Conservation (phyloP, 768 basidiomycete genomes). For the Panaeolus papilionaceus region DNA sequence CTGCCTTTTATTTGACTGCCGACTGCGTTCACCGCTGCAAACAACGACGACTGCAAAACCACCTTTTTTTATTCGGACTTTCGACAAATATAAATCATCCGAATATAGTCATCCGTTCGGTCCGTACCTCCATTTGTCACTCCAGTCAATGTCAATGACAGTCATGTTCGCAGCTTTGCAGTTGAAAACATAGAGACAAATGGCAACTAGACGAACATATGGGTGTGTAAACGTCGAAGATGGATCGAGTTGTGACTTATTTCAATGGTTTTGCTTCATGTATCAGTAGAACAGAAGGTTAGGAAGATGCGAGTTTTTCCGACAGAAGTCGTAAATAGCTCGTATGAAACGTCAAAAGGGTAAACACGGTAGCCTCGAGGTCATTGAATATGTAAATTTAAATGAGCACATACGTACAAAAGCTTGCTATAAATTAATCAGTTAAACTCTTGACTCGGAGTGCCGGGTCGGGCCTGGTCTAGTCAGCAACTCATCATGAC, state of each 20-base stretch:
- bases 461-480: no score
- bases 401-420: not conserved
- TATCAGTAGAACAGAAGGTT: not conserved
- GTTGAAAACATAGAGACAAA: not conserved
- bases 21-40: conserved; percentile 3
- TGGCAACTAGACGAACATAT: not conserved
- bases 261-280: not conserved
- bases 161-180: no score
- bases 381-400: not conserved
- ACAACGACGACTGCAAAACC: conserved; percentile 5
- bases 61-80: not conserved
- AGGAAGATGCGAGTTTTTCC: not conserved
- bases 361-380: conserved; percentile 1
- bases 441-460: no score
- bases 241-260: no score
- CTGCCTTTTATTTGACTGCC: conserved; percentile 2
- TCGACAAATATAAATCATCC: conserved; percentile 9
- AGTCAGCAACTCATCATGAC: no score
- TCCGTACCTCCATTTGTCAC: conserved; percentile 4
- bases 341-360: not conserved
- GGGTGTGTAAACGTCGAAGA: no score
- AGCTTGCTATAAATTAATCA: no score
- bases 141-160: not conserved
- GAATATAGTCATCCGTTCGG: not conserved
- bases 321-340: not conserved